Evolutionary conservation across 352 stramenopile species (phyloP).

Genomic region (Pythium sukuiense): DNA sequence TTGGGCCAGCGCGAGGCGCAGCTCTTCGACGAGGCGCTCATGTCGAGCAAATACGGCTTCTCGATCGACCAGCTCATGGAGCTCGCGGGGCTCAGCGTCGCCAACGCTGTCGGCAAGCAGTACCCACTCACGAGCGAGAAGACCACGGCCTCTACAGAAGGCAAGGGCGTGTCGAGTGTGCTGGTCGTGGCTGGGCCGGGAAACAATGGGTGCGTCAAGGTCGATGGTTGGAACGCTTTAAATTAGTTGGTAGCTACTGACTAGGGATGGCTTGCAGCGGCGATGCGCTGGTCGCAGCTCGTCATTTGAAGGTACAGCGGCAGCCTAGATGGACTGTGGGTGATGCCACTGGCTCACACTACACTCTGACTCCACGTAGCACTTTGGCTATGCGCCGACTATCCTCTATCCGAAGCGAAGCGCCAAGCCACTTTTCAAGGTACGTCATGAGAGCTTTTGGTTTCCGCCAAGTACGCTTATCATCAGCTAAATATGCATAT

Average conservation of each 20-base stretch:
- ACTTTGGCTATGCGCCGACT: constrained; percentile 95
- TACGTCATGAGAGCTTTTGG: constrained; percentile 11
- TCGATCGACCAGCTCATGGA: constrained; percentile 99
- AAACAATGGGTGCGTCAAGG: constrained; percentile 94
- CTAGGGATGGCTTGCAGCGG: constrained; percentile 47
- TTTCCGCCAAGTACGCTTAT: not conserved
- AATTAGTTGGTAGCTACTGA: not conserved
- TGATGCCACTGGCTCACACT: not conserved
- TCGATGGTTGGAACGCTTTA: not conserved
- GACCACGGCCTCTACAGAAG: not conserved
- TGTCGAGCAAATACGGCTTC: constrained; percentile 86
- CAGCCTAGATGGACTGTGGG: not conserved
- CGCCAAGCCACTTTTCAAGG: constrained; percentile 77
- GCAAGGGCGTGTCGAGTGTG: constrained; percentile 45
- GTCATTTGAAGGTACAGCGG: constrained; percentile 90
- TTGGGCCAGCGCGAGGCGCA: constrained; percentile 73
- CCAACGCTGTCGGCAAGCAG: constrained; percentile 85
- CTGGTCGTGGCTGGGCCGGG: constrained; percentile 96
- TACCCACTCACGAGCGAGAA: constrained; percentile 20
- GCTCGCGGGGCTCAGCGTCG: constrained; percentile 95
- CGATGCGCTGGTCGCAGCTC: constrained; percentile 97
- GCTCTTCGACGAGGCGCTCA: constrained; percentile 90
- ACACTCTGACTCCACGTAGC: constrained; percentile 30
- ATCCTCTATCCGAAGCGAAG: constrained; percentile 96
- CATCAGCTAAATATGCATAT: not conserved